phyloP scores from a whole-genome alignment of 1,284 basidiomycete species.

The Acaromyces ingoldii region DNA sequence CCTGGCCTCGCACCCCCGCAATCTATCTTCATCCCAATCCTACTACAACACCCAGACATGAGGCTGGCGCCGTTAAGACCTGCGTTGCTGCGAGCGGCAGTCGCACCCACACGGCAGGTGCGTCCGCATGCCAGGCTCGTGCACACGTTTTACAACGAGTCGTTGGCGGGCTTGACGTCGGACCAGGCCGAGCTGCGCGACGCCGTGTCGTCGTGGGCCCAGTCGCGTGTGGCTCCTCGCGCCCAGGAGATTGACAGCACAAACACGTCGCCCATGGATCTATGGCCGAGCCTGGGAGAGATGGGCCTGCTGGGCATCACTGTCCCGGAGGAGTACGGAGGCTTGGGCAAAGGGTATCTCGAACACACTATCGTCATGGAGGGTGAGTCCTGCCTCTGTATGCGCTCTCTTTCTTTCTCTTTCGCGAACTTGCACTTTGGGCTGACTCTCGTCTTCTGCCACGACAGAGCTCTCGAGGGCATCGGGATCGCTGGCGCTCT shows the following conservation, averaged over 20 bases:
- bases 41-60: no score
- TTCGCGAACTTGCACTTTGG: background rate
- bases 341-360: constrained; percentile 35
- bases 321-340: constrained; percentile 33
- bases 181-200: constrained; percentile 30
- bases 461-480: constrained; percentile 70
- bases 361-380: constrained; percentile 46
- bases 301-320: constrained; percentile 44
- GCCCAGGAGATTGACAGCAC: constrained; percentile 27
- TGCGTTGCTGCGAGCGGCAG: no score
- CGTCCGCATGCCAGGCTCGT: no score
- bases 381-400: constrained; percentile 7
- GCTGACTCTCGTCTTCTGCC: background rate
- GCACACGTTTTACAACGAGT: constrained; percentile 33
- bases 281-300: constrained; percentile 39
- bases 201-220: constrained; percentile 25
- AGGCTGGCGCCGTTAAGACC: no score
- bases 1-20: no score
- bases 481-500: constrained; percentile 82
- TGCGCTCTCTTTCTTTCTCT: background rate
- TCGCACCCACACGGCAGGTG: no score
- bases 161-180: constrained; percentile 25
- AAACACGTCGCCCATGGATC: constrained; percentile 29
- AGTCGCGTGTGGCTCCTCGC: constrained; percentile 22
- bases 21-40: no score